phyloP scores from a whole-genome alignment of 805 yeast genomes.

The Saccharomycopsis fodiens region DNA sequence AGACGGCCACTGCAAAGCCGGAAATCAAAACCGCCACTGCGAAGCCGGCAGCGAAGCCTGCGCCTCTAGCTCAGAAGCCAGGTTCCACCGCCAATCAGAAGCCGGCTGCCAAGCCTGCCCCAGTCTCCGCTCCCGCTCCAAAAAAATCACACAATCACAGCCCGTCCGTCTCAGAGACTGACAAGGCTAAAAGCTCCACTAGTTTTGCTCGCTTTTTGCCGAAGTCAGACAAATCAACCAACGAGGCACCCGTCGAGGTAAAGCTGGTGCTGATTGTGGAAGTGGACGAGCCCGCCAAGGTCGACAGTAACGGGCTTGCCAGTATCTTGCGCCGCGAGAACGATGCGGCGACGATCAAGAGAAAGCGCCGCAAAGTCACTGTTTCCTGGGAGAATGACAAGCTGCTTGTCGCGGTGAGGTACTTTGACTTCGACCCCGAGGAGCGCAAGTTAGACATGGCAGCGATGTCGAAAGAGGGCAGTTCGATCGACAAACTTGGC shows the following conservation, averaged over 20 bases:
- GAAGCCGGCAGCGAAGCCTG: neutral
- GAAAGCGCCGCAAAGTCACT: constrained; percentile 19
- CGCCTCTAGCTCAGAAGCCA: neutral
- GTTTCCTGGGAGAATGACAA: constrained; percentile 15
- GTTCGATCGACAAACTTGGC: constrained; percentile 2
- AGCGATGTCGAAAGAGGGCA: neutral
- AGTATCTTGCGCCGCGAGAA: constrained; percentile 19
- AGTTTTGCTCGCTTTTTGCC: constrained; percentile 17
- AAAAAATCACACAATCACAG: constrained; percentile 12
- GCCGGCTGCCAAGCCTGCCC: constrained; percentile 1
- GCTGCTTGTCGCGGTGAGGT: constrained; percentile 5
- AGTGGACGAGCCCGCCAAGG: constrained; percentile 12
- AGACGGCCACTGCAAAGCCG: neutral
- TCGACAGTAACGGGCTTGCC: constrained; percentile 11
- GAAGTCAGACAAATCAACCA: neutral
- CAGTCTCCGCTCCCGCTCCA: neutral
- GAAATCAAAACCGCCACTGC: neutral
- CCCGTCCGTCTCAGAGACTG: constrained; percentile 3
- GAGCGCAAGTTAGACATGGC: constrained; percentile 12
- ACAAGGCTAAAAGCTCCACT: constrained; percentile 4
- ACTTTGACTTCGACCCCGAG: constrained; percentile 19
- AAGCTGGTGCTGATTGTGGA: constrained; percentile 7
- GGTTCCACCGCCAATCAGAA: neutral
- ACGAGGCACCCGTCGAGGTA: neutral
- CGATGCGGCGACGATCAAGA: constrained; percentile 14